Conservation (phyloP, 2,329 filamentous ascomycete species). For the Emericellopsis atlantica region DNA sequence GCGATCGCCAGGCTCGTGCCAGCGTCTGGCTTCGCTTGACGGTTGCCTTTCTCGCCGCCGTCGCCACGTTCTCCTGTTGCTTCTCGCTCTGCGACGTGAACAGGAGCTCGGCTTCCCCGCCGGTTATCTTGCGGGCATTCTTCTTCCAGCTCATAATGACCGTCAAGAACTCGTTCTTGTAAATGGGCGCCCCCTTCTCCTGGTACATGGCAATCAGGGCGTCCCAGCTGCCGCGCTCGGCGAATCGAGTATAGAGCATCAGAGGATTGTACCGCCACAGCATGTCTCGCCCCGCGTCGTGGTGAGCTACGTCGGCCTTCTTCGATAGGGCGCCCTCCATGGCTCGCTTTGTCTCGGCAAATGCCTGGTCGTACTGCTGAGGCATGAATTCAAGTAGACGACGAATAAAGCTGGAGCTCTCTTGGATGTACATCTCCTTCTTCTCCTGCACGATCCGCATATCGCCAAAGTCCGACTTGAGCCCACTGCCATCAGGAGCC, state of each 20-base stretch:
- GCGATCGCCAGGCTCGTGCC: conserved; percentile 58
- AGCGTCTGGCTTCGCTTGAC: conserved; percentile 88
- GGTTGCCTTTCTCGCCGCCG: conserved; percentile 76
- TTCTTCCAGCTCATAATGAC: conserved; percentile 70
- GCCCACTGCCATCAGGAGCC: conserved; percentile 31
- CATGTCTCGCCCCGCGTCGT: conserved; percentile 57
- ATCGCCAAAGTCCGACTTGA: conserved; percentile 66
- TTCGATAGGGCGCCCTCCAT: conserved; percentile 47
- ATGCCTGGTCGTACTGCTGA: conserved; percentile 64
- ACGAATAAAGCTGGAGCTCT: conserved; percentile 65
- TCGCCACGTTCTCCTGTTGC: conserved; percentile 61
- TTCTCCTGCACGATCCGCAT: conserved; percentile 95
- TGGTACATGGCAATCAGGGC: conserved; percentile 71
- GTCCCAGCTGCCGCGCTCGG: conserved; percentile 73
- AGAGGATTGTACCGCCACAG: conserved; percentile 84
- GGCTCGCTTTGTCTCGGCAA: conserved; percentile 55
- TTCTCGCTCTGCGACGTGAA: conserved; percentile 79
- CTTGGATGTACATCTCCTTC: conserved; percentile 73
- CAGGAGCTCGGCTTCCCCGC: conserved; percentile 72
- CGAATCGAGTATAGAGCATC: conserved; percentile 77
- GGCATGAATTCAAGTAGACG: conserved; percentile 74
- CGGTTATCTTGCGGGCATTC: conserved; percentile 59
- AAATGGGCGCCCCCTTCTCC: conserved; percentile 60
- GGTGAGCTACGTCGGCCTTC: conserved; percentile 59
- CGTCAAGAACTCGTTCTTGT: conserved; percentile 71